Evolutionary conservation across 108 stramenopile genomes (phyloP), one percentile per base, ranked within the genome.

Genomic region (Fragilaria crotonensis): DNA sequence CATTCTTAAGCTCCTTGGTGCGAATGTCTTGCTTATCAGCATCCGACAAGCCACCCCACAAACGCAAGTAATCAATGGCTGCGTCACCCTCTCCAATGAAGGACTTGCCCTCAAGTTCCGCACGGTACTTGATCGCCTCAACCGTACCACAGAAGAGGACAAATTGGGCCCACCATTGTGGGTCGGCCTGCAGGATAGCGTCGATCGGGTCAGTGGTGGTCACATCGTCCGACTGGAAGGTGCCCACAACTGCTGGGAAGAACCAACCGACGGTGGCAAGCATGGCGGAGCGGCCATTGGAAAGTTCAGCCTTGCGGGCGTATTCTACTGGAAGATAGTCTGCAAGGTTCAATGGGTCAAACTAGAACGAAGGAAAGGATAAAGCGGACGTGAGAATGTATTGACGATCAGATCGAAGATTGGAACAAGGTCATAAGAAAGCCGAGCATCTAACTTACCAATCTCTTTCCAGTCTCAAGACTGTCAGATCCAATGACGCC

Each of bases 131-230:
- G 71, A 71, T 75, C 31, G 76, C 79, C 73, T 95, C 95, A 36
- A 84, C 71, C 63, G 73, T 71, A 28, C 88, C 95, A 59, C 95
- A 95, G 66, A 93, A 67, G 30, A 90, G 30, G 59, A 93, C 32
- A 55, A 85, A 92, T 84, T 95, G 95, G 7, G 88, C 91, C 91
- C 89, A 93, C 88, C 90, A 93, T 73, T 90, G 90, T 29, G 85
- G 81, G 73, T 93, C 87, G 33, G 91, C 84, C 73, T 91, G 72
- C 14, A 74, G 33, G 76, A 90, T 75, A 29, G 95, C 95, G 46
- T 78, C 79, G 60, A 95, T 81, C n/a, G 90, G 91, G 66, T 95
- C 90, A 32, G 85, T 80, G 67, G 84, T 83, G 60, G 79, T 77
- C 30, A 90, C 87, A 47, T 86, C 87, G 7, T 66, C 60, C 30